Base-by-base conservation (phyloP, 352 stramenopile genomes). In the Phytopythium montanum region DNA sequence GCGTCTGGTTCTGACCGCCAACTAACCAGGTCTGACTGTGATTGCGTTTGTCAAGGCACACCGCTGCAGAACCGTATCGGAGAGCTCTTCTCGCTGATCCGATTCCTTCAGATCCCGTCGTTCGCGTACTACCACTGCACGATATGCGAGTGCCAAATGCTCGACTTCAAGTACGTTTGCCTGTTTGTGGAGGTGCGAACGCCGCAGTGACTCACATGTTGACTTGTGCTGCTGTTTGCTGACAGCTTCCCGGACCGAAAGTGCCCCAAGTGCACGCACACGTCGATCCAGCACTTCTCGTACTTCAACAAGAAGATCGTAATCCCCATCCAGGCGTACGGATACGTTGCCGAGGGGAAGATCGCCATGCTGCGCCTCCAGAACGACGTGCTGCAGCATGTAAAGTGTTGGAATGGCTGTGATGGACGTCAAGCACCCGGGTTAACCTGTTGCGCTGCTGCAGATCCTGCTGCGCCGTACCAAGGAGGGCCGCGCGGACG, bases 121-220 rank as follows among this genome's bases (percentile, higher is more conserved):
- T 99, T 97, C 75, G 97, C 96, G 3, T 99, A 97, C 75, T 99
- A 99, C 70, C 97, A 98, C 62, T 99, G 98, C 78, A 92, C 74
- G 10, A 63, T 73, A 42, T 99, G 96, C 77, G 78, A 92, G 26
- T 99, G 97, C 59, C 97, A 98, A 70, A 92, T 86, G 70, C 70
- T 99, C 26, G 92, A 99, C 69, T 99, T 96, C 72, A 75, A 93
- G 73, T 97, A 92, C 58, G 89, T 90, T 3, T 51, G 21, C 44
- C 21, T 28, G 6, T 26, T 42, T 3, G 21, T 26, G 12, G 19
- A 14, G 28, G 19, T 7, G 14, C 1, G 7, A 19, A 28, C 29
- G 16, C 14, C 52, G 13, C 19, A 34, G 16, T 10, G 21, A 44
- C 12, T 42, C 23, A 41, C 26, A n/a, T n/a, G 2, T 16, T 21